A percentile compares a stretch with the other conserved stretches of the same genome.
These are phyloP conservation scores for Trichothecium sympodiale DNA, from an alignment of 2,329 filamentous ascomycete genomes.

Conservation along the genomic window DNA sequence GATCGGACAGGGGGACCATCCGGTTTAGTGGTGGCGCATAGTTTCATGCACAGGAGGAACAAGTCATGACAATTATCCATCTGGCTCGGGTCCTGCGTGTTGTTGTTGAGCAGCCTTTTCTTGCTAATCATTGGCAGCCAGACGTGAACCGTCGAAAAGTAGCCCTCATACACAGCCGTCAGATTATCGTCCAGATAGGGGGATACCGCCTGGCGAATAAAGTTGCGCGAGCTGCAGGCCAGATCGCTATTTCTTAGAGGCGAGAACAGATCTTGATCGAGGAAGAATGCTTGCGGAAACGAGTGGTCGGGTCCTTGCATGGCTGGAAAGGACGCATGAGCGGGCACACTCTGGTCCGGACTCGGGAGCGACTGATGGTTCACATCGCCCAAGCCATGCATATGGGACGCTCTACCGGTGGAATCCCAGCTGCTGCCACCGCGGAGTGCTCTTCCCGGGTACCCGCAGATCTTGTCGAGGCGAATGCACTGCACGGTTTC, in stretches of 20 bases:
- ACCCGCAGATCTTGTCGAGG: slow-evolving; percentile 4
- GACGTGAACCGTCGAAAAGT: slow-evolving; percentile 7
- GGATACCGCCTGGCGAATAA: slow-evolving; percentile 1
- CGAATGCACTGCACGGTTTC: slow-evolving; percentile 1
- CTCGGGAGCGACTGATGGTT: no score
- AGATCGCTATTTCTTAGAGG: slow-evolving; percentile 3
- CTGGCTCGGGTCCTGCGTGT: not conserved
- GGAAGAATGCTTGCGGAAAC: slow-evolving; percentile 8
- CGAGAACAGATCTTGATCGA: slow-evolving; percentile 7
- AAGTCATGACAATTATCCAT: slow-evolving; percentile 4
- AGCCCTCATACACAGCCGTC: slow-evolving; percentile 3
- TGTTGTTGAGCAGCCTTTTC: slow-evolving; percentile 7
- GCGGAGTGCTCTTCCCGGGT: slow-evolving; percentile 2
- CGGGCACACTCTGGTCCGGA: not conserved
- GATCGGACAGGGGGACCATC: no score
- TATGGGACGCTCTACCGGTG: no score
- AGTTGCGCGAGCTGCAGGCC: not conserved
- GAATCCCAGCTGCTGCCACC: no score
- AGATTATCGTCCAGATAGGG: slow-evolving; percentile 1
- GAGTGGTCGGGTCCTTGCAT: not conserved
- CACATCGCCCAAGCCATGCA: no score
- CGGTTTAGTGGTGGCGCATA: slow-evolving; percentile 2
- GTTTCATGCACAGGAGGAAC: slow-evolving; percentile 10
- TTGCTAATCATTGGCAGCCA: slow-evolving; percentile 10
- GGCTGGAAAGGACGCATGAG: not conserved